Percentiles rank a stretch among this genome's conserved stretches.
Conservation (phyloP, 805 yeast genomes). For the Ogataea sp. region DNA sequence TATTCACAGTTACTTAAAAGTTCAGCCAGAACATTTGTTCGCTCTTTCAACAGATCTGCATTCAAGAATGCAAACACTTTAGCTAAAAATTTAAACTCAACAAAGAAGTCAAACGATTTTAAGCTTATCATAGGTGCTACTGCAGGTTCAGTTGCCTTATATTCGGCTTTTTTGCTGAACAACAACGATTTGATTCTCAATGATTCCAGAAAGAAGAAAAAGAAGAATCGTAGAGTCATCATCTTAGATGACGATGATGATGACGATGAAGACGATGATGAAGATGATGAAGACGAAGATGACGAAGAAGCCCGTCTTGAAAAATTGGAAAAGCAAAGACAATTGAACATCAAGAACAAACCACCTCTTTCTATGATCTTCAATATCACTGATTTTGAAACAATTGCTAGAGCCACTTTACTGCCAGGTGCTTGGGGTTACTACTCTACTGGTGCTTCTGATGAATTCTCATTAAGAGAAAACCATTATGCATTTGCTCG, state of each 20-base stretch:
- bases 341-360: conserved; percentile 32
- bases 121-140: background rate
- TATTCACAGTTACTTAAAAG: too few species aligned
- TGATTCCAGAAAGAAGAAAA: conserved; percentile 4
- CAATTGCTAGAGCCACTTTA: conserved; percentile 68
- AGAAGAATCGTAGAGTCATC: conserved; percentile 15
- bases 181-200: background rate
- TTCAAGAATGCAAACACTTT: too few species aligned
- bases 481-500: conserved; percentile 83
- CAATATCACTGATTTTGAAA: conserved; percentile 79
- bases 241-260: conserved; percentile 17
- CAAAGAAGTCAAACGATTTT: background rate
- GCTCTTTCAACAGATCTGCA: too few species aligned
- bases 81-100: too few species aligned
- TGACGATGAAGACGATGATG: conserved; percentile 18
- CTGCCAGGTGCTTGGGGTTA: conserved; percentile 76
- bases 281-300: conserved; percentile 12
- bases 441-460: conserved; percentile 81
- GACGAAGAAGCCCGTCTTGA: conserved; percentile 20
- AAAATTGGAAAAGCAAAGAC: conserved; percentile 30
- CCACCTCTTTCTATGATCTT: conserved; percentile 65
- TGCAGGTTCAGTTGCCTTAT: too few species aligned
- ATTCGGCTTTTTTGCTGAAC: background rate
- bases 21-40: too few species aligned
- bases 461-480: conserved; percentile 78